These are phyloP conservation scores for Starmerella roubikii DNA, from an alignment of 805 yeast genomes.

Conservation along the genomic window DNA sequence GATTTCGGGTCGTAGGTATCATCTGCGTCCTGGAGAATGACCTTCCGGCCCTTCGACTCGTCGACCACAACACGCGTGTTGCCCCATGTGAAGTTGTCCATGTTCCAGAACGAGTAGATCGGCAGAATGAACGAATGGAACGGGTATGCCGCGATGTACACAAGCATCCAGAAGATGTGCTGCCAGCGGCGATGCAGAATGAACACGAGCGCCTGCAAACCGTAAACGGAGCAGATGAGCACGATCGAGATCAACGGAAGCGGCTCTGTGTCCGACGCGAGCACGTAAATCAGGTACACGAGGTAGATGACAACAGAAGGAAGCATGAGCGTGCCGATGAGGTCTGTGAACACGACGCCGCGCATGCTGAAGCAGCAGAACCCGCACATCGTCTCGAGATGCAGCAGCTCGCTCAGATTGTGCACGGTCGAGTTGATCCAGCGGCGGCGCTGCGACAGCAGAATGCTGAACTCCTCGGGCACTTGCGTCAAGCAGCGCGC, in stretches of 20 bases:
- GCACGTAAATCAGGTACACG: conserved; percentile 38
- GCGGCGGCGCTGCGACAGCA: conserved; percentile 84
- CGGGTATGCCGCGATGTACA: conserved; percentile 45
- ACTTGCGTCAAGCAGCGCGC: conserved; percentile 47
- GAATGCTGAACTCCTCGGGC: conserved; percentile 63
- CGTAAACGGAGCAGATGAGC: conserved; percentile 43
- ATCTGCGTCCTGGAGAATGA: conserved; percentile 25
- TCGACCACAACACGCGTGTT: conserved; percentile 46
- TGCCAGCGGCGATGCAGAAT: conserved; percentile 34
- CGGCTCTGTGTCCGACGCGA: conserved; percentile 39
- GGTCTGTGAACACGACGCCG: conserved; percentile 42
- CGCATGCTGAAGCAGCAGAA: conserved; percentile 49
- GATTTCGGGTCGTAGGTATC: conserved; percentile 27
- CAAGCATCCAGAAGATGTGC: conserved; percentile 41
- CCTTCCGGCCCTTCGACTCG: conserved; percentile 39
- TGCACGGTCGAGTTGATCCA: conserved; percentile 59
- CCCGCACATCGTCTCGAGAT: conserved; percentile 47
- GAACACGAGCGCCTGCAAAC: conserved; percentile 46
- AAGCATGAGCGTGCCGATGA: conserved; percentile 44
- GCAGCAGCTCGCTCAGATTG: conserved; percentile 43
- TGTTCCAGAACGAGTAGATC: conserved; percentile 48
- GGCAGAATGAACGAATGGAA: conserved; percentile 50
- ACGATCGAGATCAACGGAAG: conserved; percentile 40
- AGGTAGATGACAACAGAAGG: conserved; percentile 47
- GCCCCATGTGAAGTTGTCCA: conserved; percentile 56